Base-by-base conservation (phyloP, 257 asterid species). In the Marsdenia floribunda region DNA sequence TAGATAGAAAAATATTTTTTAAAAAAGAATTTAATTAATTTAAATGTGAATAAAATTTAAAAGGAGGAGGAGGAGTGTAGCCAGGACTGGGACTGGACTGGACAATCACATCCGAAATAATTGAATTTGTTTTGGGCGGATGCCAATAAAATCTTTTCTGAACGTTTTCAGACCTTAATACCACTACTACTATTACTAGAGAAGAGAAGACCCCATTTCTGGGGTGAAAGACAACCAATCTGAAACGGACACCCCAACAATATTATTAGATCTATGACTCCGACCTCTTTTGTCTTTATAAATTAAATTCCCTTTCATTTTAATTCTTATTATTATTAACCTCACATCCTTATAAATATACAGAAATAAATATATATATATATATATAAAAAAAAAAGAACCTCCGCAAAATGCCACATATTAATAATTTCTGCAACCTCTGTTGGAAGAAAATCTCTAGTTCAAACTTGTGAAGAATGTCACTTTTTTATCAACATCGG, bases 71-170 rank as follows among this genome's bases (percentile, higher is more conserved):
- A n/a, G 3, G 15, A 46, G 64, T 24, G n/a, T n/a, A n/a, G n/a
- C n/a, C n/a, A n/a, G n/a, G n/a, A n/a, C n/a, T n/a, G n/a, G n/a
- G n/a, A n/a, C n/a, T n/a, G n/a, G n/a, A n/a, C 58, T 44, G 60
- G 58, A 29, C 71, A 29, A 58, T 60, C 76, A 59, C 33, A 72
- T 59, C 16, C 42, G 61, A 29, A 47, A 61, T 73, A 44, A 59
- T 60, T 60, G 58, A 49, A 24, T 60, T 60, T 38, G 57, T 73
- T 54, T 72, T 37, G 14, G 40, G 54, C 64, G 54, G 53, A 54
- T 53, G 53, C 75, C 64, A 13, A 54, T 55, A 54, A 72, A 72
- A 71, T 72, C 67, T 55, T 21, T 38, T 63, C 52, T 21, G 44
- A 57, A 57, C 21, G 18, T 40, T n/a, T 72, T 57, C 44, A 22